Evolutionary conservation across 257 asterid genomes (phyloP).

Genomic region (Fraxinus quadrangulata): DNA sequence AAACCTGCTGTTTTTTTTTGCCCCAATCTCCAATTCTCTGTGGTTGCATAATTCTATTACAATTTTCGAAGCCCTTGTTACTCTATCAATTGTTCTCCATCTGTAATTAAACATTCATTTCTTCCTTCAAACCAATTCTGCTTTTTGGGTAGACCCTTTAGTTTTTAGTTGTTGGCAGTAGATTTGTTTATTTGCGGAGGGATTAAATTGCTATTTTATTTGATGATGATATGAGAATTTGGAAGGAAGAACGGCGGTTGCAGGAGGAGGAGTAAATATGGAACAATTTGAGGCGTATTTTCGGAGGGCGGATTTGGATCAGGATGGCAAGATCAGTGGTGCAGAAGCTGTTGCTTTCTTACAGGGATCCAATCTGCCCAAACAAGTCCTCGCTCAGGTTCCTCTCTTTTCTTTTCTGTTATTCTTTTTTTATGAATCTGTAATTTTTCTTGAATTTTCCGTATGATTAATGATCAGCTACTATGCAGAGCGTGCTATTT

Average conservation of each 20-base stretch:
- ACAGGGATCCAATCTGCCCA: constrained; percentile 81
- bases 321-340: constrained; percentile 91
- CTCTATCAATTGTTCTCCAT: neutral
- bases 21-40: neutral
- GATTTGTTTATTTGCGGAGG: neutral
- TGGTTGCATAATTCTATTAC: neutral
- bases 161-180: neutral
- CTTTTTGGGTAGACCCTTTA: neutral
- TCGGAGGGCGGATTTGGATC: constrained; percentile 91
- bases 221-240: constrained; percentile 32
- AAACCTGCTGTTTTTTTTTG: neutral
- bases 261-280: constrained; percentile 46
- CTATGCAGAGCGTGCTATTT: neutral
- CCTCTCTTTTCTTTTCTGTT: neutral
- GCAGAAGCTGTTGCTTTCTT: constrained; percentile 83
- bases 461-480: neutral
- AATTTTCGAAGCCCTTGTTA: neutral
- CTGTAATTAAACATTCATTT: neutral
- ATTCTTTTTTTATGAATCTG: neutral
- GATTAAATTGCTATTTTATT: neutral
- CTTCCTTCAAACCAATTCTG: neutral
- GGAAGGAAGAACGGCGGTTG: constrained; percentile 45
- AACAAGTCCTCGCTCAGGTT: constrained; percentile 87
- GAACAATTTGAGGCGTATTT: constrained; percentile 85
- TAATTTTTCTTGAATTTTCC: neutral